phyloP scores from a whole-genome alignment of 2,329 filamentous ascomycete species.

The Neurospora sp. region DNA sequence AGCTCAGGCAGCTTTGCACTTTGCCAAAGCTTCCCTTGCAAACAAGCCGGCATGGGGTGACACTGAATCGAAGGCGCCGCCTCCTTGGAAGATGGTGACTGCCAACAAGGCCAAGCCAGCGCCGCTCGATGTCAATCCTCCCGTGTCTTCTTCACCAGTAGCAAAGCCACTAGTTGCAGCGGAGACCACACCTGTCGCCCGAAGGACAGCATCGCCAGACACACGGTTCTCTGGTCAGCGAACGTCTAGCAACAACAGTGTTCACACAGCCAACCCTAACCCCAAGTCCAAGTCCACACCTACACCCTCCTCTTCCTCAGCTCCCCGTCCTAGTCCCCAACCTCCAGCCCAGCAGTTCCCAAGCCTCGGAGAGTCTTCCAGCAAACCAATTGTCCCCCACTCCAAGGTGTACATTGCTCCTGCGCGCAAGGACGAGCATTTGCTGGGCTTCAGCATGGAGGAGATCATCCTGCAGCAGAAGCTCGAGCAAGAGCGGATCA shows the following conservation, averaged over 20 bases:
- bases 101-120: conserved; percentile 36
- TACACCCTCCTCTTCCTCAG: conserved; percentile 10
- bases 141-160: conserved; percentile 22
- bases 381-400: conserved; percentile 42
- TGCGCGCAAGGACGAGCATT: conserved; percentile 51
- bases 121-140: conserved; percentile 27
- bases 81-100: conserved; percentile 55
- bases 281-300: not conserved
- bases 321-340: conserved; percentile 18
- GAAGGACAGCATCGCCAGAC: conserved; percentile 50
- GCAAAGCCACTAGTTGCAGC: conserved; percentile 34
- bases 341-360: conserved; percentile 10
- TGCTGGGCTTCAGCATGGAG: conserved; percentile 64
- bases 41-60: conserved; percentile 36
- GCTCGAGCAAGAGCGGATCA: conserved; percentile 71
- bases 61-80: conserved; percentile 34
- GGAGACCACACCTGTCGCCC: conserved; percentile 30
- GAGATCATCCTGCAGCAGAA: conserved; percentile 86
- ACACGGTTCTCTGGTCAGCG: conserved; percentile 53
- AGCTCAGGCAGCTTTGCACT: conserved; percentile 11
- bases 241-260: conserved; percentile 12
- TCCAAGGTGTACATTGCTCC: conserved; percentile 51
- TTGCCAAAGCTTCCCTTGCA: conserved; percentile 19
- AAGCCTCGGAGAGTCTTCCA: conserved; percentile 21
- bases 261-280: not conserved